Conservation (phyloP, 495 filamentous ascomycete species). For the Penicillium silybi region DNA sequence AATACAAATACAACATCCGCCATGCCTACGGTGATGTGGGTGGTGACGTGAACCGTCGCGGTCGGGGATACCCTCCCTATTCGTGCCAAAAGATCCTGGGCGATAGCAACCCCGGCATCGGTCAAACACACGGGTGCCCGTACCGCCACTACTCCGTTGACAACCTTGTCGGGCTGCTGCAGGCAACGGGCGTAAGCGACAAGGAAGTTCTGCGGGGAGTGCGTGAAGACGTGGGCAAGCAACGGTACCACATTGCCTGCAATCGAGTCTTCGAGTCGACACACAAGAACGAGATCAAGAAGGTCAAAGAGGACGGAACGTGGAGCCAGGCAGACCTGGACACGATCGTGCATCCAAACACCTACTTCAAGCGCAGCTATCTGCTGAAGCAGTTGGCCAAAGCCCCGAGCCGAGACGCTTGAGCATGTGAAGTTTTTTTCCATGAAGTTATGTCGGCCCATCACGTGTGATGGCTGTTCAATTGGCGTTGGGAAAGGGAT, state of each 20-base stretch:
- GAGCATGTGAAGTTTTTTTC: constrained; percentile 16
- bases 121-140: constrained; percentile 90
- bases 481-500: constrained; percentile 18
- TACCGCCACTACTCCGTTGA: constrained; percentile 89
- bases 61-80: constrained; percentile 81
- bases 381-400: constrained; percentile 64
- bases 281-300: constrained; percentile 83
- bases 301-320: constrained; percentile 74
- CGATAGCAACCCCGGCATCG: constrained; percentile 76
- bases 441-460: constrained; percentile 31
- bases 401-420: constrained; percentile 26
- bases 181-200: constrained; percentile 72
- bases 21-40: constrained; percentile 94
- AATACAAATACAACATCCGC: constrained; percentile 94
- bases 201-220: constrained; percentile 73
- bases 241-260: constrained; percentile 92
- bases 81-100: constrained; percentile 92
- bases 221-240: constrained; percentile 81
- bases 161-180: constrained; percentile 72
- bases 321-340: constrained; percentile 81
- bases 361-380: constrained; percentile 94
- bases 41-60: constrained; percentile 81
- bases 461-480: constrained; percentile 11
- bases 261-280: constrained; percentile 90
- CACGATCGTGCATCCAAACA: constrained; percentile 96